Base-by-base conservation (phyloP, 2,329 filamentous ascomycete species). In the Atkinsonella texensis region DNA sequence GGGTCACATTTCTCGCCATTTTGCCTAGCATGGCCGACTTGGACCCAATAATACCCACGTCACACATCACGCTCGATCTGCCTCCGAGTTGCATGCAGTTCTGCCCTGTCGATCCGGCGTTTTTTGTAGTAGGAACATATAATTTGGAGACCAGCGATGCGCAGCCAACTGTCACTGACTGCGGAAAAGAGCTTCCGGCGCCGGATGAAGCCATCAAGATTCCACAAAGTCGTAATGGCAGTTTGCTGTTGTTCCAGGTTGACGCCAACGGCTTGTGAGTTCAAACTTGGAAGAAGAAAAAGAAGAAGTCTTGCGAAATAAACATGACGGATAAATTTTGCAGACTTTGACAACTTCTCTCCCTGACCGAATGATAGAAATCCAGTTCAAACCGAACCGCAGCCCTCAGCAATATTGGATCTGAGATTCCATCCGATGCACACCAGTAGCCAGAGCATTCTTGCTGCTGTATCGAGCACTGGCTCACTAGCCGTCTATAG, bases 111-210 rank as follows among this genome's bases (percentile, higher is more conserved):
- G 63, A 80, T 53, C 77, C 80, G 0, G 69, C 81, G 0, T 80
- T 84, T 61, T 83, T 95, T 57, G 73, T 94, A 0, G 77, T 95
- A 46, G 91, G 90, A 40, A 95, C 90, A 1, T 96, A 96, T 67
- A 80, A 85, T 55, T 75, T 95, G 31, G 73, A 89, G 55, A 74
- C 75, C 54, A 63, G 73, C 48, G 60, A 59, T 1, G 55, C 52
- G 32, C 54, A 57, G 8, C 57, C 62, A 15, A 40, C 9, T 13
- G 28, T 52, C 60, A 3, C 57, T 58, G 17, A 18, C 35, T 2
- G 41, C 12, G 13, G 57, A 55, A 3, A 56, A 59, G 31, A 59
- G 60, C 59, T 18, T 31, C 35, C 40, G 23, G 48, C 51, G 60
- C 56, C 20, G 50, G 15, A 33, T 23, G 31, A 17, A 6, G 10